Evolutionary conservation across 2,329 filamentous ascomycete genomes (phyloP).

Genomic region (Colletotrichum sidae): DNA sequence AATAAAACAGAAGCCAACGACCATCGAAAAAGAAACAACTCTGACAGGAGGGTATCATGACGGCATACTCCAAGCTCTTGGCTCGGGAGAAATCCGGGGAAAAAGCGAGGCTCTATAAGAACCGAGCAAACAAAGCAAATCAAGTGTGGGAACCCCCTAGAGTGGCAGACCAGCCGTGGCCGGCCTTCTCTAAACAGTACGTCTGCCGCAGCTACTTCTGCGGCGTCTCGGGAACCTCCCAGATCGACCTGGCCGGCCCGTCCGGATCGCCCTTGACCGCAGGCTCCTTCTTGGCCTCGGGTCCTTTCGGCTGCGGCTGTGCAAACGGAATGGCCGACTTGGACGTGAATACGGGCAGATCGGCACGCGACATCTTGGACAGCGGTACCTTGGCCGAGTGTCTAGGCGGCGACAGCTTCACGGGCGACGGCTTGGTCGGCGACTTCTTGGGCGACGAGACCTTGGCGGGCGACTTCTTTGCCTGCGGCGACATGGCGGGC

Average conservation of each 20-base stretch:
- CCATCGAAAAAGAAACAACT: slow-evolving; percentile 9
- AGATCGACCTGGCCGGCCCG: slow-evolving; percentile 41
- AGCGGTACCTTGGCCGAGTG: slow-evolving; percentile 17
- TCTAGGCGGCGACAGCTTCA: slow-evolving; percentile 46
- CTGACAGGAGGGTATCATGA: slow-evolving; percentile 36
- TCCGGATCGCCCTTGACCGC: slow-evolving; percentile 27
- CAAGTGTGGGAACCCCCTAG: not conserved
- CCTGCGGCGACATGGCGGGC: slow-evolving; percentile 37
- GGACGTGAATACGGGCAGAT: slow-evolving; percentile 53
- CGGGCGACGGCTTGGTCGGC: slow-evolving; percentile 46
- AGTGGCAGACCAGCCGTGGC: not conserved
- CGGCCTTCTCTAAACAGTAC: not conserved
- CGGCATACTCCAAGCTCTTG: slow-evolving; percentile 10
- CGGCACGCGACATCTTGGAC: slow-evolving; percentile 47
- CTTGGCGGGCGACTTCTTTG: slow-evolving; percentile 41
- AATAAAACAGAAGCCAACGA: not conserved
- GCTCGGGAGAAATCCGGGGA: slow-evolving; percentile 12
- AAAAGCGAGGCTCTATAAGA: slow-evolving; percentile 17
- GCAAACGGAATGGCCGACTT: slow-evolving; percentile 63
- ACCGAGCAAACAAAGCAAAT: slow-evolving; percentile 10
- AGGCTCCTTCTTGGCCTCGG: slow-evolving; percentile 2
- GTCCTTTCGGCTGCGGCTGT: slow-evolving; percentile 30
- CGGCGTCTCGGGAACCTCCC: slow-evolving; percentile 50
- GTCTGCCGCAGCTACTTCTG: slow-evolving; percentile 33
- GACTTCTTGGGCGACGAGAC: slow-evolving; percentile 49